Conservation (phyloP, 164 flowering plant genomes). For the Berberis vulgaris region DNA sequence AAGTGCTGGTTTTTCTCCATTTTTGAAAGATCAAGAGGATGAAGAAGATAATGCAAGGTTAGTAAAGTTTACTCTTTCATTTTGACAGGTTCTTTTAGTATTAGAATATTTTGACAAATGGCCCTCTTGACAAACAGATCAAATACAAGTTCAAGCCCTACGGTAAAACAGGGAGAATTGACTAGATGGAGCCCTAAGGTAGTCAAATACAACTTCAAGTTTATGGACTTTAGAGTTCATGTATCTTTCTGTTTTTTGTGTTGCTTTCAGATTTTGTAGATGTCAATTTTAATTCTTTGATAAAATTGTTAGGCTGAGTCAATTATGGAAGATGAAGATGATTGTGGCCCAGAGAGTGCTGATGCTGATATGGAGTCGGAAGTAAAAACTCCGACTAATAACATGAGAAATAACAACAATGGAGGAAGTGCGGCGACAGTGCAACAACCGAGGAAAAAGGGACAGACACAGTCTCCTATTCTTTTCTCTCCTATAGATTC, state of each 20-base stretch:
- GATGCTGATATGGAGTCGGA: constrained; percentile 18
- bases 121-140: constrained; percentile 17
- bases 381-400: constrained; percentile 12
- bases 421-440: constrained; percentile 15
- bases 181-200: constrained; percentile 27
- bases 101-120: too few relatives aligned
- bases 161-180: constrained; percentile 19
- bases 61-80: too few relatives aligned
- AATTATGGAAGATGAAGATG: constrained; percentile 33
- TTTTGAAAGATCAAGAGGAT: constrained; percentile 20
- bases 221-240: background rate
- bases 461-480: constrained; percentile 22
- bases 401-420: constrained; percentile 13
- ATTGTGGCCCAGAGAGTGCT: constrained; percentile 21
- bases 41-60: constrained; percentile 12
- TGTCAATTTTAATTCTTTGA: constrained; percentile 1
- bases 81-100: too few relatives aligned
- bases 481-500: constrained; percentile 35
- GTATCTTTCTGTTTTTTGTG: background rate
- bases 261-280: background rate
- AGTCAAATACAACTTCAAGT: constrained; percentile 8
- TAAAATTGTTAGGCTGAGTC: constrained; percentile 21
- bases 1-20: constrained; percentile 60
- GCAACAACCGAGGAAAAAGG: constrained; percentile 10
- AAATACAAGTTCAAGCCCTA: constrained; percentile 15